Conservation (phyloP, 169 alveolate genomes). For the Neospora caninum region DNA sequence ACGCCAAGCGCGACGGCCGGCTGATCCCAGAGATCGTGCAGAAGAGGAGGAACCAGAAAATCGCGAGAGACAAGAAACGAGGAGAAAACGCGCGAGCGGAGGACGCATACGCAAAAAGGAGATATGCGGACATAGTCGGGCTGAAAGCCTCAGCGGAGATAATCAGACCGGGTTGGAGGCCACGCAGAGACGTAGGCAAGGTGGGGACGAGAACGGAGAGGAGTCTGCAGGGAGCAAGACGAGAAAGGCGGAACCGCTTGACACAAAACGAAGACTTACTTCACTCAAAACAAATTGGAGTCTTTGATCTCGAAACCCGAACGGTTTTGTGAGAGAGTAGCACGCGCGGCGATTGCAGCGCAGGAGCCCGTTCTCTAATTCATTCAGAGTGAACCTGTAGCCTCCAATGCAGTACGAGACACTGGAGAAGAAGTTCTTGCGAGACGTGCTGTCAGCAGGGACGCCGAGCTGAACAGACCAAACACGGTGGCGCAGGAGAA, state of each 20-base stretch:
- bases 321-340: constrained; percentile 14
- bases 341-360: constrained; percentile 7
- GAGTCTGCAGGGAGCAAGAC: neutral
- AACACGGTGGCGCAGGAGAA: too few species aligned
- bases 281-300: neutral
- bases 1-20: too few species aligned
- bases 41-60: too few species aligned
- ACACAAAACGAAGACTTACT: neutral
- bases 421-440: neutral
- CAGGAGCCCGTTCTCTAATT: neutral
- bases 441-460: neutral
- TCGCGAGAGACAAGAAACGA: too few species aligned
- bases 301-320: neutral
- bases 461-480: neutral
- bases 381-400: neutral
- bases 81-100: too few species aligned
- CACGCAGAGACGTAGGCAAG: too few species aligned
- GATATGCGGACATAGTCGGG: too few species aligned
- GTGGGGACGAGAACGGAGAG: too few species aligned
- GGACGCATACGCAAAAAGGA: too few species aligned
- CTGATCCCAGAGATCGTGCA: too few species aligned
- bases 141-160: too few species aligned
- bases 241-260: neutral
- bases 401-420: constrained; percentile 29
- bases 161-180: too few species aligned